These are phyloP conservation scores for Coccinonectria pachysandricola DNA, from an alignment of 2,329 filamentous ascomycete genomes.

Conservation along the genomic window DNA sequence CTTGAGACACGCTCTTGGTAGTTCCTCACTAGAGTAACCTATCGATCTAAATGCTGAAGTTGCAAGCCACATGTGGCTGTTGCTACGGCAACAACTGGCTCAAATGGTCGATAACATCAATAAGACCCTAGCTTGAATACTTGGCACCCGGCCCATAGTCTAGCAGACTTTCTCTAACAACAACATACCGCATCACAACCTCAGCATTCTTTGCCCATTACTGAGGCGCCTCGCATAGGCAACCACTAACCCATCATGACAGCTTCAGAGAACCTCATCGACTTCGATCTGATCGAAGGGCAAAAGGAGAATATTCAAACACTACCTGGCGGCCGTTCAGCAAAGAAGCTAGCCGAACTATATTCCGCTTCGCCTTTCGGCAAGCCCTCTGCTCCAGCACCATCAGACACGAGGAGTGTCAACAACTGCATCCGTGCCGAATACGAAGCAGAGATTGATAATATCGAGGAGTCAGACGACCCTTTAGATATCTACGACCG, in stretches of 20 bases:
- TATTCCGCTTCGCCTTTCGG: constrained; percentile 59
- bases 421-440: constrained; percentile 73
- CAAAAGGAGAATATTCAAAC: constrained; percentile 98
- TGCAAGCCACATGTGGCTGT: constrained; percentile 16
- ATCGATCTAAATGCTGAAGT: too few relatives aligned
- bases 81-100: constrained; percentile 14
- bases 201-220: too few relatives aligned
- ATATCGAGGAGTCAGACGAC: constrained; percentile 79
- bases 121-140: too few relatives aligned
- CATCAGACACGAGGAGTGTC: constrained; percentile 62
- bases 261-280: constrained; percentile 43
- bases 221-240: too few relatives aligned
- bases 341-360: constrained; percentile 74
- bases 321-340: constrained; percentile 77
- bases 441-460: constrained; percentile 74
- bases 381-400: constrained; percentile 51
- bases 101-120: constrained; percentile 13
- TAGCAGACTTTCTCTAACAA: too few relatives aligned
- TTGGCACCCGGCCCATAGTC: too few relatives aligned
- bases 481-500: constrained; percentile 92
- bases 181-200: constrained; percentile 3
- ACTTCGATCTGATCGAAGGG: constrained; percentile 88
- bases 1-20: too few relatives aligned
- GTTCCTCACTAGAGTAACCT: too few relatives aligned
- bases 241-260: constrained; percentile 37